Evolutionary conservation across 2,329 filamentous ascomycete species (phyloP).

Genomic region (Xylaria sp.): DNA sequence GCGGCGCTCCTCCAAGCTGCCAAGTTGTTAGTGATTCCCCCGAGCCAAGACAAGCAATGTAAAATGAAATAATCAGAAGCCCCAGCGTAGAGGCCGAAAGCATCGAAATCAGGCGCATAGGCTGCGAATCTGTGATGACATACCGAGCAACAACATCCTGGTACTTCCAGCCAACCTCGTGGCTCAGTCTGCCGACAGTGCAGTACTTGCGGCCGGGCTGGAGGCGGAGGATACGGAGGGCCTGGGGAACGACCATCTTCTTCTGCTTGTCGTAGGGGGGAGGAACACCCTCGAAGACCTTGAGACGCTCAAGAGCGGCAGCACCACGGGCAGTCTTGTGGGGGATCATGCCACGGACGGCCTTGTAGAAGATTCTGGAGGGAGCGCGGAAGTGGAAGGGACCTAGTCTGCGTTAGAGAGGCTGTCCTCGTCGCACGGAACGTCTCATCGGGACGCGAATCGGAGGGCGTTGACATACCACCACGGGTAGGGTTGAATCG

Average conservation of each 20-base stretch:
- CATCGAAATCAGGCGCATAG: neutral
- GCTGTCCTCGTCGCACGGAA: conserved; percentile 4
- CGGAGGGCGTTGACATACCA: conserved; percentile 55
- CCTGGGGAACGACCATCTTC: conserved; percentile 98
- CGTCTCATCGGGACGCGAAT: conserved; percentile 15
- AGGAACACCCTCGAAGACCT: conserved; percentile 99
- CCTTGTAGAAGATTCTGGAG: conserved; percentile 99
- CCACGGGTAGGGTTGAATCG: conserved; percentile 99
- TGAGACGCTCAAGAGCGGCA: conserved; percentile 94
- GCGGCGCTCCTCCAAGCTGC: conserved; percentile 96
- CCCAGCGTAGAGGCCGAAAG: neutral
- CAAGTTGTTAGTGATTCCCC: conserved; percentile 18
- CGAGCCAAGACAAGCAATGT: neutral
- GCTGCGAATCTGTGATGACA: conserved; percentile 37
- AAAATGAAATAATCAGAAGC: neutral
- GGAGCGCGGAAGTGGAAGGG: conserved; percentile 99
- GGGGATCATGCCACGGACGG: conserved; percentile 99
- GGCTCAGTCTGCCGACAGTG: conserved; percentile 94
- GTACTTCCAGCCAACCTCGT: conserved; percentile 99
- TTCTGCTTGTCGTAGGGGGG: conserved; percentile 99
- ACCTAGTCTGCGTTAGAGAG: conserved; percentile 50
- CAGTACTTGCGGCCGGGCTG: conserved; percentile 99
- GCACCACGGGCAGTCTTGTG: conserved; percentile 99
- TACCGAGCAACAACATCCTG: conserved; percentile 97
- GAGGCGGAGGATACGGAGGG: conserved; percentile 89